Conservation (phyloP, 176 grass and related monocot species). For the Lolium perenne region DNA sequence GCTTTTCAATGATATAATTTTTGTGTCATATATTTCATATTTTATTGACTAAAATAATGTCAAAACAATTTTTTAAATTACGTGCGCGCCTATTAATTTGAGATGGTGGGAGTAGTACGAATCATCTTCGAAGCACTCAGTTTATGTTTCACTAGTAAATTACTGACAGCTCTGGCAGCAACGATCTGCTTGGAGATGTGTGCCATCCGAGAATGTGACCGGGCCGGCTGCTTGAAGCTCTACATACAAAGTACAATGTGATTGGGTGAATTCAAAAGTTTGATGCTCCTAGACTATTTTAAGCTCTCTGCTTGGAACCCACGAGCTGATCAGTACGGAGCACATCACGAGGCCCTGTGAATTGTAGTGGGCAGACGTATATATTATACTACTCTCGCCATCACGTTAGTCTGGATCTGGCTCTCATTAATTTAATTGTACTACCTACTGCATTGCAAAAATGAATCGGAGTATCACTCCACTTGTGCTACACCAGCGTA, state of each 20-base stretch:
- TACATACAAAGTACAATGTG: background rate
- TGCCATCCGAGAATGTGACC: background rate
- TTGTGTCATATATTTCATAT: too few species aligned
- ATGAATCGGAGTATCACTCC: too few species aligned
- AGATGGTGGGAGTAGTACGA: too few species aligned
- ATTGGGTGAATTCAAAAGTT: background rate
- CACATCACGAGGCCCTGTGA: background rate
- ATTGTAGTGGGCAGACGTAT: background rate
- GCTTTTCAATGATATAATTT: too few species aligned
- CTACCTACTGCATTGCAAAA: too few species aligned
- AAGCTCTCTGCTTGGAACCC: background rate
- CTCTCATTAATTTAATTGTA: too few species aligned
- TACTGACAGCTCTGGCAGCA: background rate
- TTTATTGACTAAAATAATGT: too few species aligned
- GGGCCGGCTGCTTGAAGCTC: background rate
- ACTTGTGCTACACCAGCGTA: too few species aligned
- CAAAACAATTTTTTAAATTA: too few species aligned
- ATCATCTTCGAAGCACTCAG: background rate
- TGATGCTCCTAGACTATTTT: background rate
- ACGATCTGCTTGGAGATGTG: background rate
- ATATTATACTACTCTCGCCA: background rate
- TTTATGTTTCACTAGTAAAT: background rate
- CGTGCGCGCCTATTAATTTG: too few species aligned
- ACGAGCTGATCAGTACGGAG: conserved; percentile 20
- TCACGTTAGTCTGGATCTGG: conserved; percentile 44